Evolutionary conservation across 179 eudicot species (phyloP), one percentile per base, ranked within the genome.

Genomic region (Beta lomatogona): DNA sequence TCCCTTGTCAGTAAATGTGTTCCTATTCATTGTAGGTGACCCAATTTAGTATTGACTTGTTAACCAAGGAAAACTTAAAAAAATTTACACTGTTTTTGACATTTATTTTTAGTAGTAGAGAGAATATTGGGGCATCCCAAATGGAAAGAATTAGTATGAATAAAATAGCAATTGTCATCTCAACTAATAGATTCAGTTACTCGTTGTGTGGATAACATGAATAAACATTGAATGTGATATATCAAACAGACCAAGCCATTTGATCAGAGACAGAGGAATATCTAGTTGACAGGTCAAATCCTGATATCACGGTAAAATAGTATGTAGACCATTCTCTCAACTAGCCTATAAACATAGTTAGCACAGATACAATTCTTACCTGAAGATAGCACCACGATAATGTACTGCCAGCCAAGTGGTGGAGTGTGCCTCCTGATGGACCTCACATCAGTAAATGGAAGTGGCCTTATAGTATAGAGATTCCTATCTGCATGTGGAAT

Each of bases 361-460:
- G 13, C 36, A 70, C n/a, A n/a, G 3, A 46, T 11, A 57, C 73
- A 15, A 71, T 46, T 50, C 74, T 80, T 84, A 94, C 98, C 99
- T 80, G 97, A 90, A 74, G 95, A 87, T 84, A 91, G 75, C 77
- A 96, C 99, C 28, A 96, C 89, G 64, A 96, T 96, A 50, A 93
- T 82, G 79, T 94, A 96, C 80, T 94, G 97, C 99, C 99, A 94
- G 63, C 98, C 99, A 83, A 96, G 86, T 13, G 97, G 80, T 1
- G 98, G 99, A 82, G 92, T 88, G 87, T 96, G 99, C 84, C 97
- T 87, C 41, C 95, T 91, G 52, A 96, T 90, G 46, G 98, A 94
- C 65, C 96, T 90, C 77, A 96, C 86, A 58, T 96, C 95, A 48
- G 98, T 89, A 77, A 96, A 89, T 50, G 97, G 90, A 73, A 94